Evolutionary conservation across 2,329 filamentous ascomycete species (phyloP), one percentile per base, ranked within the genome.

Genomic region (Aurifilum marmelostoma): DNA sequence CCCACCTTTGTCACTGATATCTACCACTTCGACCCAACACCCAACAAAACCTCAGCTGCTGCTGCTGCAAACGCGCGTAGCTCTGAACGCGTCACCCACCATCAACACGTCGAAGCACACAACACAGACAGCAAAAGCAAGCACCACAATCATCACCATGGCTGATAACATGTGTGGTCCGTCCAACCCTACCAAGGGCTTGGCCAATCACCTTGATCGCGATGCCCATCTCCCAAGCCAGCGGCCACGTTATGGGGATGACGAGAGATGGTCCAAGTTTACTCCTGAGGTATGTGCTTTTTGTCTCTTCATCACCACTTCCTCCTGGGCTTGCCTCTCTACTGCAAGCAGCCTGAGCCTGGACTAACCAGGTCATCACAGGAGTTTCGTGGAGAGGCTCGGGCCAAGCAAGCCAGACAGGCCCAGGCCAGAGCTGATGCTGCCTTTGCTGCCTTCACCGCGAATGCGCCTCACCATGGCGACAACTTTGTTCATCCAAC

Each of bases 141-240:
- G 37, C 5, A 39, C 5, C 37, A 32, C 39, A 43, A 47, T 3
- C 16, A 16, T 67, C 74, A 76, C 52, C 50, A 83, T 83, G 81
- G 75, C 79, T 12, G 79, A 82, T 69, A 75, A 74, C 65, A 72
- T 92, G 67, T 94, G 92, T 77, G 91, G 92, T 69, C 91, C 91
- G 24, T 92, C 91, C 16, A 93, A 92, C 79, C 86, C 91, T 72
- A 86, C 92, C 65, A 91, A 93, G 79, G 90, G 87, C 75, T 88
- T 94, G 76, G 87, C 91, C 75, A 89, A 91, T 74, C 91, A 93
- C 78, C 82, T 87, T 14, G 84, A 89, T 63, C 84, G 87, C 71
- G 91, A 94, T 76, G 84, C 90, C 67, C 89, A 89, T 12, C 82
- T 91, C 63, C 91, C 43, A 47, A n/a, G 43, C 21, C 43, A n/a